Evolutionary conservation across 108 stramenopile genomes (phyloP).

Genomic region (Discostella pseudostelligera): DNA sequence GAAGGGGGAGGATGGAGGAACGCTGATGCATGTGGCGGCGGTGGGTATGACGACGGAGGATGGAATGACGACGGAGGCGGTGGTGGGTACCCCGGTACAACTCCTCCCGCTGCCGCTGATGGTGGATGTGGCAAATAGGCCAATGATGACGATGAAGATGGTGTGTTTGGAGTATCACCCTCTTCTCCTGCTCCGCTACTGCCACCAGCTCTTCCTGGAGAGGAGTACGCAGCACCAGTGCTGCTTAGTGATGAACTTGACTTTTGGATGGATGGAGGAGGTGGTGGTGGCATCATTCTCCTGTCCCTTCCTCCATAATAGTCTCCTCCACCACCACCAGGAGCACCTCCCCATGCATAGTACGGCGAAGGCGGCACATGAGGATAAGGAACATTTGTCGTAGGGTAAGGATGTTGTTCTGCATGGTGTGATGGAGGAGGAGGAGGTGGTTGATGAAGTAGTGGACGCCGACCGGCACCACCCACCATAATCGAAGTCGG

Average conservation of each 20-base stretch:
- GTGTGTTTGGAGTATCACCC: no score
- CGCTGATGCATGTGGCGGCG: not conserved
- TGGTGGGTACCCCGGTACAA: slow-evolving; percentile 1
- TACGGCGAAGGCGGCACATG: not conserved
- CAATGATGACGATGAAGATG: not conserved
- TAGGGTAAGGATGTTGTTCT: not conserved
- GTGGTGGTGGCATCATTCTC: not conserved
- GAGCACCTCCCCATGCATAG: not conserved
- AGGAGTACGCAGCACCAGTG: not conserved
- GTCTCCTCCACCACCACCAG: not conserved
- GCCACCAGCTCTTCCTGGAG: not conserved
- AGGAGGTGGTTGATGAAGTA: no score
- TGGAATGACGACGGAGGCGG: slow-evolving; percentile 3
- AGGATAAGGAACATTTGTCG: not conserved
- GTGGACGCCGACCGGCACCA: not conserved
- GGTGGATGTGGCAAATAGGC: not conserved
- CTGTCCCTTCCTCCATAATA: not conserved
- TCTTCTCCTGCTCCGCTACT: no score
- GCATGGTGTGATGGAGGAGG: no score
- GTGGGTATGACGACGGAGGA: not conserved
- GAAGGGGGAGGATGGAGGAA: slow-evolving; percentile 5
- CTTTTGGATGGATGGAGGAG: not conserved
- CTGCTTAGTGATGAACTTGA: not conserved
- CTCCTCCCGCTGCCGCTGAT: not conserved
- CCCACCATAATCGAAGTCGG: not conserved